phyloP scores from a whole-genome alignment of 192 early-diverging fungal genomes.

The Coemansia reversa region DNA sequence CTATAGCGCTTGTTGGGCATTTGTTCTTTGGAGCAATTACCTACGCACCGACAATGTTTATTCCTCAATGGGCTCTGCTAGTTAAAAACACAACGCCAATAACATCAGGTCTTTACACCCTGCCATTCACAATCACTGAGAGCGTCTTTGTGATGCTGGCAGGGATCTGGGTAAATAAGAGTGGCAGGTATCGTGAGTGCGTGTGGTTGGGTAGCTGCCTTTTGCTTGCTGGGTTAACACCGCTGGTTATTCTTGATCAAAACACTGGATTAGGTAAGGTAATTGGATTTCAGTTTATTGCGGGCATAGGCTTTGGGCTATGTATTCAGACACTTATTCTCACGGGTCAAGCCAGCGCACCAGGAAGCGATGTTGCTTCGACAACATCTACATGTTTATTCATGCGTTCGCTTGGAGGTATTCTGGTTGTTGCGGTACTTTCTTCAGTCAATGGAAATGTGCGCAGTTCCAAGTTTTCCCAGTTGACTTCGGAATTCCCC shows the following conservation, averaged over 20 bases:
- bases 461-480: conserved; percentile 25
- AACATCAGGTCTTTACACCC: conserved; percentile 27
- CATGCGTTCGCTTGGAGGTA: conserved; percentile 62
- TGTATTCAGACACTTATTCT: conserved; percentile 72
- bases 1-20: conserved; percentile 19
- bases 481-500: conserved; percentile 35
- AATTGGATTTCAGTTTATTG: conserved; percentile 65
- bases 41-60: conserved; percentile 33
- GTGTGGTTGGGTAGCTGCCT: conserved; percentile 65
- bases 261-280: conserved; percentile 52
- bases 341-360: conserved; percentile 65
- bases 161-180: conserved; percentile 60
- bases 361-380: conserved; percentile 58
- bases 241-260: conserved; percentile 58
- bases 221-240: conserved; percentile 58
- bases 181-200: conserved; percentile 61
- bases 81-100: conserved; percentile 40
- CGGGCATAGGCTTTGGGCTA: conserved; percentile 72
- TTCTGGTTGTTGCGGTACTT: conserved; percentile 58
- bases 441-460: conserved; percentile 64
- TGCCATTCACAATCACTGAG: conserved; percentile 24
- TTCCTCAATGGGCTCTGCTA: conserved; percentile 37
- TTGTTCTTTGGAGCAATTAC: conserved; percentile 36
- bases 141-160: conserved; percentile 50
- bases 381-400: conserved; percentile 67